A percentile compares a stretch with the other conserved stretches of the same genome.
Evolutionary conservation across 108 stramenopile genomes (phyloP).

Genomic region (Cyclostephanos tholiformis): DNA sequence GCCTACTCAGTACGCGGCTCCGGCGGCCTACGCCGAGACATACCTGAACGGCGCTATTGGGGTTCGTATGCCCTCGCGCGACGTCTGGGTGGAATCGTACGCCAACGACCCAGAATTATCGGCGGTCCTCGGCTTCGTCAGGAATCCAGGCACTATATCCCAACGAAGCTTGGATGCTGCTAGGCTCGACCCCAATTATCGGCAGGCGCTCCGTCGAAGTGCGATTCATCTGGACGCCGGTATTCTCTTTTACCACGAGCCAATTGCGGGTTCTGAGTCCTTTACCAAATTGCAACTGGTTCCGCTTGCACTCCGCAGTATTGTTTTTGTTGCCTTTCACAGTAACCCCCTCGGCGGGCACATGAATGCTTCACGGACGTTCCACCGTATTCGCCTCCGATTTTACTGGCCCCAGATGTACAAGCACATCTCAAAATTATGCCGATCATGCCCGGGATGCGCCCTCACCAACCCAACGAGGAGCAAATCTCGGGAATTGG

Average conservation of each 20-base stretch:
- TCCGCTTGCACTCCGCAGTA: not conserved
- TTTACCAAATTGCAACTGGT: not conserved
- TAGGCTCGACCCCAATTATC: no score
- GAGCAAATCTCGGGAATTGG: not conserved
- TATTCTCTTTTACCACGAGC: not conserved
- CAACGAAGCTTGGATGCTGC: no score
- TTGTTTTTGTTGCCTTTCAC: not conserved
- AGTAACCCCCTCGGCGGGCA: not conserved
- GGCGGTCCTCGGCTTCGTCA: not conserved
- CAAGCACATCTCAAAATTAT: not conserved
- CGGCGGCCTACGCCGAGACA: not conserved
- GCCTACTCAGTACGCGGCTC: not conserved
- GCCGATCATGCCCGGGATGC: not conserved
- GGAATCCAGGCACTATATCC: not conserved
- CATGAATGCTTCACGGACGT: not conserved
- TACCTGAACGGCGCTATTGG: conserved; percentile 2
- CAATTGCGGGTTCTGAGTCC: not conserved
- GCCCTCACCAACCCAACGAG: not conserved
- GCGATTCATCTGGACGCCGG: not conserved
- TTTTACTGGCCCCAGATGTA: conserved; percentile 2
- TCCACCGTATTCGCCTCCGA: not conserved
- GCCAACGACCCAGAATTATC: not conserved
- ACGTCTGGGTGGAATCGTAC: not conserved
- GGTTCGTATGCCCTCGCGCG: not conserved
- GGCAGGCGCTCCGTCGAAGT: no score